Percentiles rank a stretch among this genome's conserved stretches.
Conservation (phyloP, 2,329 filamentous ascomycete species). For the Delphinella strobiligena region DNA sequence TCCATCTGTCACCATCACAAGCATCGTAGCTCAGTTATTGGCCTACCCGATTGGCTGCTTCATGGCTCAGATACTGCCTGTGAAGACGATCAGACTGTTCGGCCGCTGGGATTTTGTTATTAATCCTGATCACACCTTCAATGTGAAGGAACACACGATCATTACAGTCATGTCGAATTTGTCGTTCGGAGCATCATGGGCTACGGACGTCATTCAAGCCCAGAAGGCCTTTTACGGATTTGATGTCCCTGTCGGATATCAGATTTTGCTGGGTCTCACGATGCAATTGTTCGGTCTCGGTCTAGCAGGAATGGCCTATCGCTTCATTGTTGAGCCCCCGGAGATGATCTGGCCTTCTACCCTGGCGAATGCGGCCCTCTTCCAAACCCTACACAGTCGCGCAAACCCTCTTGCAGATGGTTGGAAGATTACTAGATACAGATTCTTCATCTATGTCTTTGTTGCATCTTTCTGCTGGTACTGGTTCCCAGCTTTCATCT, state of each 20-base stretch:
- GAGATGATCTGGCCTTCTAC: conserved; percentile 89
- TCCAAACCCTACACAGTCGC: conserved; percentile 71
- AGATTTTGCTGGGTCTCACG: conserved; percentile 70
- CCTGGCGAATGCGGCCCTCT: conserved; percentile 79
- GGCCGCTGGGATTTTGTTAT: conserved; percentile 9
- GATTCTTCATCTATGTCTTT: conserved; percentile 70
- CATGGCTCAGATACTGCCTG: conserved; percentile 61
- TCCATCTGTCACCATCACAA: conserved; percentile 11
- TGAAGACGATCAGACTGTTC: conserved; percentile 22
- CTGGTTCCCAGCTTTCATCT: conserved; percentile 69
- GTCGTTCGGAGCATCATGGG: conserved; percentile 12
- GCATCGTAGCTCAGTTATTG: conserved; percentile 44
- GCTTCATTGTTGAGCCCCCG: conserved; percentile 70
- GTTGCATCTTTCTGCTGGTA: conserved; percentile 63
- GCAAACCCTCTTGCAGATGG: conserved; percentile 57
- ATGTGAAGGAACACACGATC: conserved; percentile 46
- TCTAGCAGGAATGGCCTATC: conserved; percentile 67
- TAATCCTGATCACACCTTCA: conserved; percentile 40
- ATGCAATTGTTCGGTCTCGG: conserved; percentile 79
- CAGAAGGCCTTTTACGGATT: conserved; percentile 81
- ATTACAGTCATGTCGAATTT: conserved; percentile 23
- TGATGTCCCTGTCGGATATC: conserved; percentile 61
- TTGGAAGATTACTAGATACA: conserved; percentile 70
- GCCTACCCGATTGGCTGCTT: conserved; percentile 71
- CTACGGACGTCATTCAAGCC: conserved; percentile 56